Percentiles rank a stretch among this genome's conserved stretches.
Evolutionary conservation across 2,329 filamentous ascomycete genomes (phyloP).

Genomic region (Xylaria sp.): DNA sequence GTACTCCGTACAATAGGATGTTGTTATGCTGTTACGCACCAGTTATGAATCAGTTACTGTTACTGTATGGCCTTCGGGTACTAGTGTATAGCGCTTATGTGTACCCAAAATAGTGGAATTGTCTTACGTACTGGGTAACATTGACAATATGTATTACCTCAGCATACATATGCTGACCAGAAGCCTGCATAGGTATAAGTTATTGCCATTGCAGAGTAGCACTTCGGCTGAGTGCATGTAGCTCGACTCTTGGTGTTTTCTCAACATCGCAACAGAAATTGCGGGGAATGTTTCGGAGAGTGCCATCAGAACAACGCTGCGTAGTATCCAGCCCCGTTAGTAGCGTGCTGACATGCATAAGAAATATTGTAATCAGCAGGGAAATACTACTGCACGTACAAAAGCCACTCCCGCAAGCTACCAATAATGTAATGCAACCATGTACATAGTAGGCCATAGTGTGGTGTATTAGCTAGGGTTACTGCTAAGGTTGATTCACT

Average conservation of each 20-base stretch:
- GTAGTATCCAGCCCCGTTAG: neutral
- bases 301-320: neutral
- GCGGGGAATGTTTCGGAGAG: conserved; percentile 1
- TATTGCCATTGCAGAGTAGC: neutral
- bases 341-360: conserved; percentile 13
- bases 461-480: neutral
- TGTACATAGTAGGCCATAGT: neutral
- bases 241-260: neutral
- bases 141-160: neutral
- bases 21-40: too few species aligned
- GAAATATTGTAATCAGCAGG: neutral
- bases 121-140: neutral
- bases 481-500: neutral
- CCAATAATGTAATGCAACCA: neutral
- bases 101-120: neutral
- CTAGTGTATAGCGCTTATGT: conserved; percentile 1
- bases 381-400: neutral
- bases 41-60: neutral
- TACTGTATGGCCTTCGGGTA: too few species aligned
- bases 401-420: neutral
- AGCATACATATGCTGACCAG: conserved; percentile 1
- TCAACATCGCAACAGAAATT: neutral
- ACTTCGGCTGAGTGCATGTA: neutral
- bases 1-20: neutral
- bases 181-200: too few species aligned